Evolutionary conservation across 2,329 filamentous ascomycete species (phyloP).

Genomic region (Colletotrichum sp.): DNA sequence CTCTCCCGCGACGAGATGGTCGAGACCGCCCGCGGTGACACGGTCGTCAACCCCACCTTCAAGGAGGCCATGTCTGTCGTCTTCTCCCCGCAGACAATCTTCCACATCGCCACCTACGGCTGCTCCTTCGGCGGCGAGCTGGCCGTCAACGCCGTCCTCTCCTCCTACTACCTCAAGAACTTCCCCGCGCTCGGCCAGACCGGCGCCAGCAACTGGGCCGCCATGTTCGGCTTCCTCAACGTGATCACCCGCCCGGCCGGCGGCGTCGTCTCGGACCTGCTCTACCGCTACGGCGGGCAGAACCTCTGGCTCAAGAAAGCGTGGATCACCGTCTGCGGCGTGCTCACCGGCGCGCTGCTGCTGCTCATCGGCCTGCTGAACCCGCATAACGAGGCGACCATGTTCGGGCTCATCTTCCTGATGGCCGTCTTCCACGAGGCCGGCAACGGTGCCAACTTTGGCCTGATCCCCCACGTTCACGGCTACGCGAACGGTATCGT

Average conservation of each 20-base stretch:
- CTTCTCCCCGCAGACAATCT: slow-evolving; percentile 59
- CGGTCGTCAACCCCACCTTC: slow-evolving; percentile 61
- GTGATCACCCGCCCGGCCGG: slow-evolving; percentile 70
- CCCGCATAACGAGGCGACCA: slow-evolving; percentile 63
- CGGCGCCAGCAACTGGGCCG: slow-evolving; percentile 63
- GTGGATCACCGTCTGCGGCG: slow-evolving; percentile 68
- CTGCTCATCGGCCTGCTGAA: slow-evolving; percentile 70
- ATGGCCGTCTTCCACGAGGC: slow-evolving; percentile 85
- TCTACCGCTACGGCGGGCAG: slow-evolving; percentile 46
- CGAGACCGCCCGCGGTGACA: slow-evolving; percentile 58
- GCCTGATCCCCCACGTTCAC: slow-evolving; percentile 85
- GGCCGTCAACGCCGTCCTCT: slow-evolving; percentile 65
- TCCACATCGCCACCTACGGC: slow-evolving; percentile 62
- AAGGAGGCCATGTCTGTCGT: slow-evolving; percentile 50
- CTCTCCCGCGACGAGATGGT: slow-evolving; percentile 57
- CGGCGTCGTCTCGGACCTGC: slow-evolving; percentile 58
- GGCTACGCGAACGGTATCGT: slow-evolving; percentile 81
- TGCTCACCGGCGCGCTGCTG: slow-evolving; percentile 62
- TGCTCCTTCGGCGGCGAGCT: slow-evolving; percentile 70
- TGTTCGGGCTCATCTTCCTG: slow-evolving; percentile 79
- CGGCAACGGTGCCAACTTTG: slow-evolving; percentile 86
- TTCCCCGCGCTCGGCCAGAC: slow-evolving; percentile 64
- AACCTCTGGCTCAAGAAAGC: slow-evolving; percentile 52
- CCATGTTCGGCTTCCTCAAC: slow-evolving; percentile 80
- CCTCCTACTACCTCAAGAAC: slow-evolving; percentile 64